These are phyloP conservation scores for Boletus rufocinnamomeus DNA, from an alignment of 768 basidiomycete species.

Conservation along the genomic window DNA sequence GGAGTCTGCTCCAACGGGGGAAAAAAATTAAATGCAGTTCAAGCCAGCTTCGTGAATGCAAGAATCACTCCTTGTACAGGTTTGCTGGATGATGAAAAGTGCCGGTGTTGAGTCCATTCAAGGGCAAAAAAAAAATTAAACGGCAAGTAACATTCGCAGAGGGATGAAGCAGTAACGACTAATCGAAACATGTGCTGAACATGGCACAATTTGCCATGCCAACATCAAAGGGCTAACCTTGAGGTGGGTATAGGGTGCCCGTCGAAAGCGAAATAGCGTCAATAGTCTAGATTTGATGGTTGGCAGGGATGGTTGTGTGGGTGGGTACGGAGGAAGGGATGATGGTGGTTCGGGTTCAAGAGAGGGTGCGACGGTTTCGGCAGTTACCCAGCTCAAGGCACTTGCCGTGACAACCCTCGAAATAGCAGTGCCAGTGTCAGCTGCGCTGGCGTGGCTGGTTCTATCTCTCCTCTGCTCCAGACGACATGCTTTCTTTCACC, in stretches of 20 bases:
- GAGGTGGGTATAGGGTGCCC: not conserved
- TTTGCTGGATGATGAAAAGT: not conserved
- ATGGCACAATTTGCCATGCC: not conserved
- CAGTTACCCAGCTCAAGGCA: constrained; percentile 26
- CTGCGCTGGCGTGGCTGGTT: not conserved
- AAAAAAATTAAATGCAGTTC: not conserved
- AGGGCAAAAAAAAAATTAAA: not conserved
- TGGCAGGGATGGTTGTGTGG: not conserved
- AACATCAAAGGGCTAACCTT: not conserved
- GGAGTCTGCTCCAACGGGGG: not conserved
- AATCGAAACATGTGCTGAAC: not conserved
- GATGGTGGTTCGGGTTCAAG: constrained; percentile 38
- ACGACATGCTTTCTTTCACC: constrained; percentile 37
- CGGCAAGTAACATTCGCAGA: not conserved
- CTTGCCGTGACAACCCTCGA: constrained; percentile 29
- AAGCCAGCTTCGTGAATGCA: not conserved
- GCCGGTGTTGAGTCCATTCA: not conserved
- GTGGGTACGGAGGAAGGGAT: constrained; percentile 7
- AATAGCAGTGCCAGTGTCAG: constrained; percentile 6
- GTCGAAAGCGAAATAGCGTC: not conserved
- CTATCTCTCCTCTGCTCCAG: not conserved
- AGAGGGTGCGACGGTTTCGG: constrained; percentile 23
- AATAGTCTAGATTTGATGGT: not conserved
- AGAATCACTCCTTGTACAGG: not conserved
- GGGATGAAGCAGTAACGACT: not conserved